Percentiles rank a stretch among this genome's conserved stretches.
phyloP scores from a whole-genome alignment of 805 yeast species.

The Saturnispora silvae region DNA sequence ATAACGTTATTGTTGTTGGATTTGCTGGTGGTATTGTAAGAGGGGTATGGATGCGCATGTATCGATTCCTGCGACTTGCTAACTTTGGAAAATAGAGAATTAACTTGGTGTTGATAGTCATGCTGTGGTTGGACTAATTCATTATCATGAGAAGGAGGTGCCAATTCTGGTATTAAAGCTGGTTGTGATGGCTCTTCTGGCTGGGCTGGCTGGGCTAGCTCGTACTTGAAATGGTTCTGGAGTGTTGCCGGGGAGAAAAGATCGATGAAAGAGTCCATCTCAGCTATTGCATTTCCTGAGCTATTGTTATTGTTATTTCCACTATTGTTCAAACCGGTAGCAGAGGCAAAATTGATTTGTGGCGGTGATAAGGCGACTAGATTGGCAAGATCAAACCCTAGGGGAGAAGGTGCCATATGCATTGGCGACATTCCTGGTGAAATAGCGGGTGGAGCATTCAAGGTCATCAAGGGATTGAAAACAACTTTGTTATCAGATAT shows the following conservation, averaged over 20 bases:
- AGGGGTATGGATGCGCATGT: too few relatives aligned
- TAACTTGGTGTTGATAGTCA: neutral
- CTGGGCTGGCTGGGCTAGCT: neutral
- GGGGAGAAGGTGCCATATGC: neutral
- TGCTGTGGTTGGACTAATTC: neutral
- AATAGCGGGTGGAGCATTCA: neutral
- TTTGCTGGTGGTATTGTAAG: too few relatives aligned
- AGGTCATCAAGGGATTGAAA: neutral
- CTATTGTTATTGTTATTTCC: neutral
- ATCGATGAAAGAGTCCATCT: neutral
- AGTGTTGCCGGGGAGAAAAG: slow-evolving; percentile 1
- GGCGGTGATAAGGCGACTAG: neutral
- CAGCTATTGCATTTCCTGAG: neutral
- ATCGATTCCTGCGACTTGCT: too few relatives aligned
- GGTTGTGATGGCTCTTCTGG: neutral
- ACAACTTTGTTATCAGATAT: neutral
- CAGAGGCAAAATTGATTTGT: neutral
- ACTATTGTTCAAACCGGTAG: neutral
- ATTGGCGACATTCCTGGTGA: neutral
- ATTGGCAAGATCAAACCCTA: neutral
- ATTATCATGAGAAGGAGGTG: neutral
- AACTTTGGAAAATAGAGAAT: too few relatives aligned
- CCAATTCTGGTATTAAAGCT: neutral
- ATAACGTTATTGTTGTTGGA: too few relatives aligned
- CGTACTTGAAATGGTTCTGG: slow-evolving; percentile 1